phyloP scores from a whole-genome alignment of 176 grass and related monocot species.

The Coix lacrymajobi region DNA sequence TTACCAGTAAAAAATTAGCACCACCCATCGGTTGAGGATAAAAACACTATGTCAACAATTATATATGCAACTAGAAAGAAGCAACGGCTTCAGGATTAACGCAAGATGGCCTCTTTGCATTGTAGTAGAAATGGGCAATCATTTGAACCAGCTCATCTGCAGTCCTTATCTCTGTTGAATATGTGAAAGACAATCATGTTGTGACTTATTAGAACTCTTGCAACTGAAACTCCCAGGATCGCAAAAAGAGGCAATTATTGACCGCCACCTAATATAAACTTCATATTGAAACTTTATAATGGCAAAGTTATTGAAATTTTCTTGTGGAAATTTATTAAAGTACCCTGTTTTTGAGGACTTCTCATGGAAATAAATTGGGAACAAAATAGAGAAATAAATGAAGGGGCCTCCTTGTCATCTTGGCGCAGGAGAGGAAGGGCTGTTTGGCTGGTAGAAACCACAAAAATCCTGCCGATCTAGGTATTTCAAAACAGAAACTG shows the following conservation, averaged over 20 bases:
- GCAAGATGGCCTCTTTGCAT: conserved; percentile 83
- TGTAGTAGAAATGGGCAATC: conserved; percentile 90
- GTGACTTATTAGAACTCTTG: neutral
- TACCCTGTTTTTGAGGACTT: neutral
- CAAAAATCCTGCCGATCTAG: neutral
- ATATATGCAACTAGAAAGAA: conserved; percentile 23
- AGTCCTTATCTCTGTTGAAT: conserved; percentile 56
- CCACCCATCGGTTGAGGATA: neutral
- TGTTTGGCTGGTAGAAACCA: neutral
- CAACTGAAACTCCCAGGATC: neutral
- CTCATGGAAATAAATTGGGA: neutral
- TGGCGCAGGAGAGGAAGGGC: neutral
- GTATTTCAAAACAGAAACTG: neutral
- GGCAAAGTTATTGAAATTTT: neutral
- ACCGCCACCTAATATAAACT: neutral
- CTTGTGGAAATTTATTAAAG: neutral
- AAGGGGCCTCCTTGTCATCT: neutral
- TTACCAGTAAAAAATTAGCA: neutral
- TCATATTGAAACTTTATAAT: neutral
- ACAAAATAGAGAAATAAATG: neutral
- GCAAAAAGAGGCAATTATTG: neutral
- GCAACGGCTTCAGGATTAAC: conserved; percentile 56
- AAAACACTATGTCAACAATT: neutral
- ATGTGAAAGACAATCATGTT: neutral
- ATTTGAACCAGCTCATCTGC: conserved; percentile 65